Percentiles rank a stretch among this genome's conserved stretches.
Conservation (phyloP, 129 eudicot genomes). For the Solidago caesia region DNA sequence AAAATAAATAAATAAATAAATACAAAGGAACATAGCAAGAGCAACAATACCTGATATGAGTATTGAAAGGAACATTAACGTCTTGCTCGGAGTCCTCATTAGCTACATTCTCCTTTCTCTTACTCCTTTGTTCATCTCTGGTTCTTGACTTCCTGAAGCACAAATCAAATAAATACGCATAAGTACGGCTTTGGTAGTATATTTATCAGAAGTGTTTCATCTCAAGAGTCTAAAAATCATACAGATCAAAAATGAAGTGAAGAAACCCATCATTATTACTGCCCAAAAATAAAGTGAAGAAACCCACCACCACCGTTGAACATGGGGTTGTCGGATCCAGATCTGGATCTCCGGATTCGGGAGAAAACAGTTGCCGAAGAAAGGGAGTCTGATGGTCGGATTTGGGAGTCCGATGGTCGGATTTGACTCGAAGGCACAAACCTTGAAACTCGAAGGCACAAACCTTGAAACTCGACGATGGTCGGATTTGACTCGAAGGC, state of each 20-base stretch:
- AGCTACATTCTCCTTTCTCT: conserved; percentile 15
- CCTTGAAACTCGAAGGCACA: too few species aligned
- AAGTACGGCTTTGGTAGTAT: background rate
- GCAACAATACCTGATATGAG: conserved; percentile 72
- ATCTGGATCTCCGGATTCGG: too few species aligned
- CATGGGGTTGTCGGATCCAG: too few species aligned
- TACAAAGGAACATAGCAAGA: conserved; percentile 11
- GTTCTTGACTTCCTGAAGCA: conserved; percentile 15
- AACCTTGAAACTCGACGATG: too few species aligned
- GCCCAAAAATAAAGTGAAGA: background rate
- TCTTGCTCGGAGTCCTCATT: conserved; percentile 3
- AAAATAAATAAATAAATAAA: background rate
- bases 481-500: too few species aligned
- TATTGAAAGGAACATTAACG: conserved; percentile 61
- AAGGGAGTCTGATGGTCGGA: too few species aligned
- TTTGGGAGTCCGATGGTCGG: too few species aligned
- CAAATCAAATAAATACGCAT: background rate
- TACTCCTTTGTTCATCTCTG: background rate
- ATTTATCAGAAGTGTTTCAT: background rate
- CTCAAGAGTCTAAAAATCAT: background rate
- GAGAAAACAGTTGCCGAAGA: too few species aligned
- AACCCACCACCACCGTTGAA: too few species aligned
- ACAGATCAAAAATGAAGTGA: background rate
- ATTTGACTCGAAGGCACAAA: too few species aligned
- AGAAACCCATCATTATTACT: too few species aligned